Conservation (phyloP, 1,139 yeast genomes). For the Geotrichum bryndzae region DNA sequence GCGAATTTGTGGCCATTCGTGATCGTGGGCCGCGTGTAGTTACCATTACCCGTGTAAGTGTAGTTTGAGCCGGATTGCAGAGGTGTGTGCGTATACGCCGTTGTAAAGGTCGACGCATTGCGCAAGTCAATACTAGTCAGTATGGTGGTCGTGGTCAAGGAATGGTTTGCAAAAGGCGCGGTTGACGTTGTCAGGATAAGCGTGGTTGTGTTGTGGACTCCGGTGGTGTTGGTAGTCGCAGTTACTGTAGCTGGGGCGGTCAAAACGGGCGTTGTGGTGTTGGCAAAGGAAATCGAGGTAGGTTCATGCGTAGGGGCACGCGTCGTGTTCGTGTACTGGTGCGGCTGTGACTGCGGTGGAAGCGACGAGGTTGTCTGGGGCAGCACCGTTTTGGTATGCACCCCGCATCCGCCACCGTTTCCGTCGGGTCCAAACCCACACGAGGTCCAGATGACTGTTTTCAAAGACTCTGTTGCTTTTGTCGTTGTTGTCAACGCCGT, state of each 20-base stretch:
- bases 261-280: background rate
- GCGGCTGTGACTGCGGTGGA: background rate
- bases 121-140: background rate
- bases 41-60: background rate
- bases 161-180: background rate
- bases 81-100: background rate
- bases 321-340: background rate
- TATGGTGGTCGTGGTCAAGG: background rate
- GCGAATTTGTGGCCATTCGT: background rate
- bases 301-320: background rate
- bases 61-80: background rate
- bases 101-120: background rate
- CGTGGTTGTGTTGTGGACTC: background rate
- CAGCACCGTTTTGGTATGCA: background rate
- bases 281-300: background rate
- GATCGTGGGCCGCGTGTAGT: background rate
- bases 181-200: background rate
- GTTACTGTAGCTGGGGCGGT: background rate
- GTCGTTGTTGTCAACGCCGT: background rate
- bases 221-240: background rate
- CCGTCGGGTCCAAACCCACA: background rate
- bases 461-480: background rate
- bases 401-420: background rate
- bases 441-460: background rate
- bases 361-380: background rate